A percentile compares a stretch with the other conserved stretches of the same genome.
Conservation (phyloP, 2,329 filamentous ascomycete genomes). For the Scedosporium minutisporum region DNA sequence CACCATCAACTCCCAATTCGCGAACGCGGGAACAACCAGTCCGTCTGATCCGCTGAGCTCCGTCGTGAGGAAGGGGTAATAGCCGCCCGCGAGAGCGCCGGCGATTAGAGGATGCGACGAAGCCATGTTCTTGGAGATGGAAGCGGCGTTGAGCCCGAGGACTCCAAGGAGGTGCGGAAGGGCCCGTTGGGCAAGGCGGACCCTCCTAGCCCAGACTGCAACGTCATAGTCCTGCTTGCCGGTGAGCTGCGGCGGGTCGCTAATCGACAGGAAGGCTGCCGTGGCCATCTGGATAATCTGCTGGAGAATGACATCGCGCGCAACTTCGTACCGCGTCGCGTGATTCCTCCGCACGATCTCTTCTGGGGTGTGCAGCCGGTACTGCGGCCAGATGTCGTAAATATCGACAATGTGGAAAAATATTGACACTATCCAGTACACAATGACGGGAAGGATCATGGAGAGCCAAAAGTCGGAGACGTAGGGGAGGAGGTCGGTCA, state of each 20-base stretch:
- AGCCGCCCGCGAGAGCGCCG: conserved; percentile 67
- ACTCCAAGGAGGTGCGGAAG: conserved; percentile 62
- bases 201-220: conserved; percentile 76
- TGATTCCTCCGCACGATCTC: conserved; percentile 84
- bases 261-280: conserved; percentile 55
- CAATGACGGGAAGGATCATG: conserved; percentile 65
- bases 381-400: conserved; percentile 78
- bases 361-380: conserved; percentile 88
- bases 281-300: conserved; percentile 79
- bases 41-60: conserved; percentile 43
- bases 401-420: conserved; percentile 83
- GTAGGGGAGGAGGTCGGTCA: conserved; percentile 63
- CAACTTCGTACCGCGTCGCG: conserved; percentile 73
- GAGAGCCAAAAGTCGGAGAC: conserved; percentile 75
- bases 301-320: conserved; percentile 84
- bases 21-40: conserved; percentile 58
- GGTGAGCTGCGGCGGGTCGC: conserved; percentile 62
- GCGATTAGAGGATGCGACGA: conserved; percentile 64
- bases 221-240: conserved; percentile 81
- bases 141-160: conserved; percentile 66
- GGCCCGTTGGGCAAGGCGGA: conserved; percentile 69
- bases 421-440: conserved; percentile 81
- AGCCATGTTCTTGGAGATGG: conserved; percentile 66
- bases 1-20: conserved; percentile 66
- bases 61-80: conserved; percentile 63